These are phyloP conservation scores for thale cress (Arabidopsis thaliana) DNA, from an alignment of 345 rosid species.

Conservation along the genomic window TAIR10.1 NC_003070.9:2465001-2465500, in stretches of 20 bases:
- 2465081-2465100: neutral
- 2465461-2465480: neutral
- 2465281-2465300: neutral
- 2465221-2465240: neutral
- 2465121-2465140: neutral
- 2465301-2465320: neutral
- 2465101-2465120: neutral
- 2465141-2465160: too few species aligned
- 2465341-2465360: neutral
- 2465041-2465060: neutral
- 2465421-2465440: constrained; percentile 6
- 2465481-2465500: constrained; percentile 5
- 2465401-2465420: constrained; percentile 7
- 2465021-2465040: neutral
- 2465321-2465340: neutral
- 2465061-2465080: neutral
- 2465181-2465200: neutral
- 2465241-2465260: neutral
- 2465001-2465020: neutral
- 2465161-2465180: neutral
- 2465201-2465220: neutral
- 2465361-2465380: neutral
- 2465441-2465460: neutral
- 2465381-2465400: constrained; percentile 1
- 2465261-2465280: neutral